Conservation (phyloP, 139 green algal genomes). For the Tetratostichococcus sp. region DNA sequence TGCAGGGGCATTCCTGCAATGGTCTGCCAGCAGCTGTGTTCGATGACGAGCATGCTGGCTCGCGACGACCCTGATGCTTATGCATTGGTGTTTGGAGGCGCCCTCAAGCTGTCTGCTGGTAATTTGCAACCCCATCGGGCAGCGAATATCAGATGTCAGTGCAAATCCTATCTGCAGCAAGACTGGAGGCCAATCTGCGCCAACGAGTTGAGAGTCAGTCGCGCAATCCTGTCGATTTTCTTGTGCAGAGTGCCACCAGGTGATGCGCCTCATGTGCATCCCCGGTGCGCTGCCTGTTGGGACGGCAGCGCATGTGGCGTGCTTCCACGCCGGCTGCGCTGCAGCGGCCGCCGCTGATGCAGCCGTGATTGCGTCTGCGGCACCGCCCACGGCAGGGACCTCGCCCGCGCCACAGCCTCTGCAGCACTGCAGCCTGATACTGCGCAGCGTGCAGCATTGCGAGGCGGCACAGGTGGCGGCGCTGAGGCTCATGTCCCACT, state of each 20-base stretch:
- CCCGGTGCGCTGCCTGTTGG: conserved; percentile 1
- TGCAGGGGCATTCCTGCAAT: not conserved
- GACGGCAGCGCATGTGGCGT: not conserved
- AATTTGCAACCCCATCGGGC: no score
- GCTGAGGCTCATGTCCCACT: not conserved
- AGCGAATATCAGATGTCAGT: no score
- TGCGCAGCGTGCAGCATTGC: not conserved
- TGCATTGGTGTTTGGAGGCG: not conserved
- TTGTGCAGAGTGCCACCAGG: conserved; percentile 1
- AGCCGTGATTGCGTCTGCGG: not conserved
- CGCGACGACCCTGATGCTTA: not conserved
- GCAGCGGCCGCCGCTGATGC: not conserved
- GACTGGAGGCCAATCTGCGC: no score
- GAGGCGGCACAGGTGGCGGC: not conserved
- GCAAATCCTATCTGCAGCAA: no score
- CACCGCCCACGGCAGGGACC: not conserved
- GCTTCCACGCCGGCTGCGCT: not conserved
- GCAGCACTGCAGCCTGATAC: not conserved
- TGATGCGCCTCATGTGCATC: conserved; percentile 1
- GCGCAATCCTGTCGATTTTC: no score
- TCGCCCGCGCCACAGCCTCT: not conserved
- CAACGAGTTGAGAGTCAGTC: no score
- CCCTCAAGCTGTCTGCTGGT: conserved; percentile 1
- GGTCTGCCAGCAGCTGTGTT: not conserved
- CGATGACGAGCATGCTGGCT: conserved; percentile 3